These are phyloP conservation scores for Podospora pseudopauciseta DNA, from an alignment of 495 filamentous ascomycete genomes.

Conservation along the genomic window DNA sequence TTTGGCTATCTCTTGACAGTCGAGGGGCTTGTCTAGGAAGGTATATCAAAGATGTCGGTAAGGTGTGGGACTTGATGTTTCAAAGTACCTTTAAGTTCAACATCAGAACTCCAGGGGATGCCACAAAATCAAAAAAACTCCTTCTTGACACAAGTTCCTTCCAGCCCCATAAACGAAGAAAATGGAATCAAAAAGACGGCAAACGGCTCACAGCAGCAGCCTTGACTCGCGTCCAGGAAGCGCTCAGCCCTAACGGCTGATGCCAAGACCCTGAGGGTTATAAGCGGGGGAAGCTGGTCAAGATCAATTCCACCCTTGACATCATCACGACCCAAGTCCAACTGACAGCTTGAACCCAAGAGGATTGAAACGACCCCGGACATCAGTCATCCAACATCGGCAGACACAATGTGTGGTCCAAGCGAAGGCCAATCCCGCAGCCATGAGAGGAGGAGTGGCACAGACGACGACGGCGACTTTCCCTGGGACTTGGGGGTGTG, in stretches of 20 bases:
- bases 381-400: background rate
- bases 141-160: background rate
- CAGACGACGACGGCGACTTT: conserved; percentile 38
- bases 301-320: background rate
- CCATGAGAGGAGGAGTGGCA: background rate
- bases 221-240: background rate
- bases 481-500: conserved; percentile 84
- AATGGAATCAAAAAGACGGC: background rate
- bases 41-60: background rate
- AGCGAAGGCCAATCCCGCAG: background rate
- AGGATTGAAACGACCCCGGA: no score
- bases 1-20: background rate
- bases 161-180: background rate
- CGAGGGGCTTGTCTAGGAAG: background rate
- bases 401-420: conserved; percentile 16
- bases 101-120: no score
- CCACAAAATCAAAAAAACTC: no score
- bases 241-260: background rate
- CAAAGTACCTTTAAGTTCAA: background rate
- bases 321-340: background rate
- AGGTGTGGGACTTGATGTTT: background rate
- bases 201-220: background rate
- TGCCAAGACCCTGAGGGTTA: background rate
- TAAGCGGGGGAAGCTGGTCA: background rate
- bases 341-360: background rate